Evolutionary conservation across 805 yeast species (phyloP), one percentile per base, ranked within the genome.

Genomic region (Teunomyces panamensis): DNA sequence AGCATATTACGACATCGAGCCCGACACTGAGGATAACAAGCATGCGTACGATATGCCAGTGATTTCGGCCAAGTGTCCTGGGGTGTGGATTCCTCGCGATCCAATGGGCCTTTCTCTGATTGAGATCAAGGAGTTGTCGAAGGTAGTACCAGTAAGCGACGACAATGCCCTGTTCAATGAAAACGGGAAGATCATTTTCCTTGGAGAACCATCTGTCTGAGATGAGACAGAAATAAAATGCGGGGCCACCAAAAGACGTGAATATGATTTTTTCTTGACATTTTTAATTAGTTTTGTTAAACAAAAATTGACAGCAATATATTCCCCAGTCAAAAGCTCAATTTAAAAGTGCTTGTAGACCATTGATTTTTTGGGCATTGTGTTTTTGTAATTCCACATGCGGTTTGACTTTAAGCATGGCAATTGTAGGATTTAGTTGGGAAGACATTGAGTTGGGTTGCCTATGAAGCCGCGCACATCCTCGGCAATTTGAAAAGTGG

Each of bases 21-120:
- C 75, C n/a, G 73, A 67, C 4, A 74, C 65, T 11, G 70, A 62
- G 16, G 83, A 80, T 49, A 73, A 78, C 48, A 68, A 62, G 43
- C 81, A 79, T 52, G 94, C 96, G 0, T 92, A 85, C 66, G 81
- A 82, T 58, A 79, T 77, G 59, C 97, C 97, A 2, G 87, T 85
- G 5, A 83, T 85, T 13, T 70, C 80, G 26, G 85, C 85, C 0
- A 64, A 73, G 39, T 78, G 87, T 56, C 96, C 96, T 1, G 73
- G 75, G n/a, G 69, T 92, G 16, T 92, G 99, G 99, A 81, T 92
- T 58, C 95, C 97, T n/a, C 72, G 73, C 49, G 99, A 92, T 64
- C 85, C 88, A 8, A 80, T 82, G 79, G 98, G 98, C 1, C 78
- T 89, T 56, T 86, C 96, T 0, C 67, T 73, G 1, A 62, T 59